A percentile compares a stretch with the other conserved stretches of the same genome.
These are phyloP conservation scores for Periconia sp. DNA, from an alignment of 2,329 filamentous ascomycete genomes.

Conservation along the genomic window DNA sequence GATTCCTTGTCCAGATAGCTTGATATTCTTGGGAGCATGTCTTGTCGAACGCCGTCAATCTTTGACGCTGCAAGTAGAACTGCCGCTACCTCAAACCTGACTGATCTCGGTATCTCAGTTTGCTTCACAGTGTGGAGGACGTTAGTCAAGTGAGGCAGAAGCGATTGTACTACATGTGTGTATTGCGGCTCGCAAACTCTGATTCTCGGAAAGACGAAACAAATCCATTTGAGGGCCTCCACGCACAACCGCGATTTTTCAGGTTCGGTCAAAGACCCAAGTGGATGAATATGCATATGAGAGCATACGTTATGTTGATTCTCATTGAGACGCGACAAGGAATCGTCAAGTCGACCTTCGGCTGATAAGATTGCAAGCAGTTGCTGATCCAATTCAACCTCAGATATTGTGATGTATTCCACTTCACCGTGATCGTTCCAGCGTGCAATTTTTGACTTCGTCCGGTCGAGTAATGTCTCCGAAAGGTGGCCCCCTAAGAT, in stretches of 20 bases:
- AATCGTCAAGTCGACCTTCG: too few species aligned
- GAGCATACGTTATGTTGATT: too few species aligned
- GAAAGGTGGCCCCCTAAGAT: too few species aligned
- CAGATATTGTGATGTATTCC: too few species aligned
- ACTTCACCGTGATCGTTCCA: too few species aligned
- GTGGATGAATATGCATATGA: too few species aligned
- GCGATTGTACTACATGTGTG: not conserved
- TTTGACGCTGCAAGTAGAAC: not conserved
- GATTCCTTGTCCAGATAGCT: not conserved
- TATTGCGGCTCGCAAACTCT: not conserved
- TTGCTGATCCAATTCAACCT: too few species aligned
- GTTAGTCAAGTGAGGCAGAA: not conserved
- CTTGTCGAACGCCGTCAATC: not conserved
- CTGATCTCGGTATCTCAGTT: not conserved
- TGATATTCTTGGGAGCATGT: not conserved
- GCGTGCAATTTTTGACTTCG: too few species aligned
- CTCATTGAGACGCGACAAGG: too few species aligned
- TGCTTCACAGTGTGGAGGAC: not conserved
- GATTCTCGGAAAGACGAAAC: not conserved
- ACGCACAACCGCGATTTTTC: not conserved
- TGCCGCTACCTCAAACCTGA: not conserved
- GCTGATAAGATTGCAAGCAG: too few species aligned
- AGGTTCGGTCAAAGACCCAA: too few species aligned
- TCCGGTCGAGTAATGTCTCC: too few species aligned
- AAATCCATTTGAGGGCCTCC: not conserved